Evolutionary conservation across 306 rosid species (phyloP).

Genomic region (Casuarina cunninghamiana): DNA sequence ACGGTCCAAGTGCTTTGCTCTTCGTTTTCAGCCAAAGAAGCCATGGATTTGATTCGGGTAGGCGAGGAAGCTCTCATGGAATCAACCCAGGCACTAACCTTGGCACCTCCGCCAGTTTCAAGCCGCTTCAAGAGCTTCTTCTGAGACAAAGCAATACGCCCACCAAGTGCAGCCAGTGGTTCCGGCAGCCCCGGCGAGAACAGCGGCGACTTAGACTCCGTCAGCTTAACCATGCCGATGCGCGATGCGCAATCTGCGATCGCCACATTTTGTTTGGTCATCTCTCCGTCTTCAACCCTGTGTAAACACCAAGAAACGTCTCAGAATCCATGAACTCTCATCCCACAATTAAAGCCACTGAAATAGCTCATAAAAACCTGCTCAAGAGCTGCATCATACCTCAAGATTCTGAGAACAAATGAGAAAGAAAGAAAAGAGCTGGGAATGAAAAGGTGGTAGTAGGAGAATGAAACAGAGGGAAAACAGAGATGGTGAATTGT

Average conservation of each 20-base stretch:
- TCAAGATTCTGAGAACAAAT: neutral
- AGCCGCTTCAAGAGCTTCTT: slow-evolving; percentile 46
- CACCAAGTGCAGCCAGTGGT: slow-evolving; percentile 38
- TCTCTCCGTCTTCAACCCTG: slow-evolving; percentile 9
- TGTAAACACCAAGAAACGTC: slow-evolving; percentile 10
- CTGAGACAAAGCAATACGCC: slow-evolving; percentile 36
- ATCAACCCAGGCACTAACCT: slow-evolving; percentile 68
- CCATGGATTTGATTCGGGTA: slow-evolving; percentile 41
- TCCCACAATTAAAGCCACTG: neutral
- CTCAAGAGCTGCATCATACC: neutral
- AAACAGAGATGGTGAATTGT: slow-evolving; percentile 30
- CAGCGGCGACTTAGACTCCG: slow-evolving; percentile 33
- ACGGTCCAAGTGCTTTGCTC: slow-evolving; percentile 62
- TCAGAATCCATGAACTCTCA: neutral
- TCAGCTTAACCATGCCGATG: slow-evolving; percentile 39
- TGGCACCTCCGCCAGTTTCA: slow-evolving; percentile 47
- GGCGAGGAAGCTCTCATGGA: slow-evolving; percentile 95
- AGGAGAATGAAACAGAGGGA: slow-evolving; percentile 18
- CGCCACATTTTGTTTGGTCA: slow-evolving; percentile 74
- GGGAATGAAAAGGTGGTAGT: too few species aligned
- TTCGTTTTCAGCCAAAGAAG: slow-evolving; percentile 33
- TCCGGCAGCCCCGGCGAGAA: slow-evolving; percentile 41
- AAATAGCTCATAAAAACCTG: neutral
- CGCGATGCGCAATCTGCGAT: slow-evolving; percentile 45
- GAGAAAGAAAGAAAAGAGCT: neutral